Percentiles rank a stretch among this genome's conserved stretches.
Evolutionary conservation across 1,284 basidiomycete genomes (phyloP).

Genomic region (Moniliophthora roreri): DNA sequence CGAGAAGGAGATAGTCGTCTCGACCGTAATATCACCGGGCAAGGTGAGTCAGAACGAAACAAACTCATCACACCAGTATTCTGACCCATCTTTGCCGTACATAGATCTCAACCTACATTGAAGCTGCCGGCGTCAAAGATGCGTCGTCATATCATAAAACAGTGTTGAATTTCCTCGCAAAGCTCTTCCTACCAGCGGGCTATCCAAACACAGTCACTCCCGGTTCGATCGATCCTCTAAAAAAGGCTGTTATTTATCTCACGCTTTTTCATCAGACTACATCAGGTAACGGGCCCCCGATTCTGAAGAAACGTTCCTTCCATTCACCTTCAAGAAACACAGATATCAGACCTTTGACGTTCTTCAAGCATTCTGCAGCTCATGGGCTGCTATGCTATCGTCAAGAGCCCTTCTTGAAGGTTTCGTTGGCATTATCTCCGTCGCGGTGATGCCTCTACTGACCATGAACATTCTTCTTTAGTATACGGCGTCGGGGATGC

Average conservation of each 20-base stretch:
- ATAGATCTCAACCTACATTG: no score
- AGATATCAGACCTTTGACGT: slow-evolving; percentile 68
- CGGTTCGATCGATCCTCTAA: slow-evolving; percentile 32
- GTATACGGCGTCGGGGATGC: slow-evolving; percentile 70
- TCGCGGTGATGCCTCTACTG: not conserved
- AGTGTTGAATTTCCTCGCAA: slow-evolving; percentile 28
- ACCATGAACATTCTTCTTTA: slow-evolving; percentile 25
- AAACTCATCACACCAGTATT: no score
- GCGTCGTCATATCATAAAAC: no score
- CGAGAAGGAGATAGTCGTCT: no score
- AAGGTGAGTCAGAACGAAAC: no score
- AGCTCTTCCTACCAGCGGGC: slow-evolving; percentile 60
- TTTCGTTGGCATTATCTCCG: slow-evolving; percentile 18
- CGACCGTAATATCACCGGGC: no score
- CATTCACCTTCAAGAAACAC: not conserved
- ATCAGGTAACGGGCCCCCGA: slow-evolving; percentile 20
- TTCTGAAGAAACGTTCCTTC: not conserved
- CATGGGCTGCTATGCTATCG: slow-evolving; percentile 58
- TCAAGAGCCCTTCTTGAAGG: slow-evolving; percentile 71
- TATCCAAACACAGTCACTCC: slow-evolving; percentile 60
- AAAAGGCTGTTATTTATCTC: not conserved
- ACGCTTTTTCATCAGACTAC: slow-evolving; percentile 24
- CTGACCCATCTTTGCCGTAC: no score
- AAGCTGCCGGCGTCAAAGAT: no score
- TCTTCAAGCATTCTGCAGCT: slow-evolving; percentile 68